These are phyloP conservation scores for Aspergillus carbonarius DNA, from an alignment of 2,329 filamentous ascomycete species.

Conservation along the genomic window DNA sequence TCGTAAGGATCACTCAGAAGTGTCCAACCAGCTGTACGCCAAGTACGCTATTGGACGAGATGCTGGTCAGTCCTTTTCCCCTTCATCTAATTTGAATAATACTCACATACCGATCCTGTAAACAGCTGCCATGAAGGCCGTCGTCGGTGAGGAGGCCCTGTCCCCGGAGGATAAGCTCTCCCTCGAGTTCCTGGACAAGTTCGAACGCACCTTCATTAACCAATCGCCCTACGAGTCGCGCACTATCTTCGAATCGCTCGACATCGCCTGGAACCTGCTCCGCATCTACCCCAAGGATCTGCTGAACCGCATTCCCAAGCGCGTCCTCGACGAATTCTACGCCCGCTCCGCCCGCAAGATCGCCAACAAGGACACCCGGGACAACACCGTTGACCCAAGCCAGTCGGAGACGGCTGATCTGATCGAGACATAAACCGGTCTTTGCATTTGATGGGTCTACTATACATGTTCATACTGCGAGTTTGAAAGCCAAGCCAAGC, in stretches of 20 bases:
- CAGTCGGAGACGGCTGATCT: constrained; percentile 34
- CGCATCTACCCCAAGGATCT: constrained; percentile 98
- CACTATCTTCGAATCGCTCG: constrained; percentile 87
- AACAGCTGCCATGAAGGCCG: constrained; percentile 91
- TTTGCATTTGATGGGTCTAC: constrained; percentile 1
- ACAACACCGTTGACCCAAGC: constrained; percentile 37
- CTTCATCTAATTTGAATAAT: too few species aligned
- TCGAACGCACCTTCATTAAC: constrained; percentile 90
- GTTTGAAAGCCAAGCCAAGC: constrained; percentile 2
- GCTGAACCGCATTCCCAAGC: constrained; percentile 89
- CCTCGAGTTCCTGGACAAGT: constrained; percentile 97
- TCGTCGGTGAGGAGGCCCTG: constrained; percentile 96
- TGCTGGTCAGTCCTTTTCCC: constrained; percentile 52
- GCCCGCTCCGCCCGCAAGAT: constrained; percentile 54
- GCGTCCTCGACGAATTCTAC: constrained; percentile 81
- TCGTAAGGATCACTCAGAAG: constrained; percentile 93
- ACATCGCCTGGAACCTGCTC: constrained; percentile 93
- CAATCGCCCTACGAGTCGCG: constrained; percentile 92
- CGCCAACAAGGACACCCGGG: constrained; percentile 49
- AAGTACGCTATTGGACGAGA: constrained; percentile 99
- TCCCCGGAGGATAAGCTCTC: constrained; percentile 96
- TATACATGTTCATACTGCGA: constrained; percentile 12
- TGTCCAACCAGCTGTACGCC: constrained; percentile 98
- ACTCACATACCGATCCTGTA: not conserved
- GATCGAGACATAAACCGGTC: constrained; percentile 39